Percentiles rank a stretch among this genome's conserved stretches.
Conservation (phyloP, 345 rosid genomes). For the Salix suchowensis region DNA sequence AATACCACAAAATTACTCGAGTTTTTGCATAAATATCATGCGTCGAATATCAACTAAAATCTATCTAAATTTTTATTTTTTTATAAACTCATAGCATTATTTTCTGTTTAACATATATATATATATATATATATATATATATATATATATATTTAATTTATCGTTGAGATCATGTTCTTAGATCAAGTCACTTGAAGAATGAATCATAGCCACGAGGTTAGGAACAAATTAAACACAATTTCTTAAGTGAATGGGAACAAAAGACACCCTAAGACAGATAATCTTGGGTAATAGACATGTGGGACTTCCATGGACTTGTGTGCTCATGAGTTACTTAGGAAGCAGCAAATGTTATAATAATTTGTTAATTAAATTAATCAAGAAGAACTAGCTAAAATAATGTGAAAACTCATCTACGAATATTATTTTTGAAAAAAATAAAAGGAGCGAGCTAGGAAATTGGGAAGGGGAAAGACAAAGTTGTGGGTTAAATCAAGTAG, state of each 20-base stretch:
- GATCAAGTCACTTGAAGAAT: not conserved
- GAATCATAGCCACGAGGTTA: not conserved
- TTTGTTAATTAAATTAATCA: not conserved
- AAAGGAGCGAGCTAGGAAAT: not conserved
- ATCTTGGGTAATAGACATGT: not conserved
- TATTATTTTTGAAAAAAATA: not conserved
- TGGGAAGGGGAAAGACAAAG: constrained; percentile 28
- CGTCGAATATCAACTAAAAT: too few relatives aligned
- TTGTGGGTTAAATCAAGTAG: constrained; percentile 35
- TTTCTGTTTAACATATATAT: too few relatives aligned
- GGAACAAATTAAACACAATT: not conserved
- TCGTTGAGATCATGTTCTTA: not conserved
- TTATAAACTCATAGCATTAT: too few relatives aligned
- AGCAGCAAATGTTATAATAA: not conserved
- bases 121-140: too few relatives aligned
- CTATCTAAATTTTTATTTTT: too few relatives aligned
- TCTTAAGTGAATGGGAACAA: not conserved
- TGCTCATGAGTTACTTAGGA: not conserved
- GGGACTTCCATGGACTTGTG: not conserved
- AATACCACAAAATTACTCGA: too few relatives aligned
- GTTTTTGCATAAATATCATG: too few relatives aligned
- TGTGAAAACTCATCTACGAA: too few relatives aligned
- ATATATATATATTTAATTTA: too few relatives aligned
- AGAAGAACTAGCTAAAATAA: not conserved
- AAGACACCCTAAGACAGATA: not conserved